These are phyloP conservation scores for Torulaspora quercuum DNA, from an alignment of 805 yeast species.

Conservation along the genomic window DNA sequence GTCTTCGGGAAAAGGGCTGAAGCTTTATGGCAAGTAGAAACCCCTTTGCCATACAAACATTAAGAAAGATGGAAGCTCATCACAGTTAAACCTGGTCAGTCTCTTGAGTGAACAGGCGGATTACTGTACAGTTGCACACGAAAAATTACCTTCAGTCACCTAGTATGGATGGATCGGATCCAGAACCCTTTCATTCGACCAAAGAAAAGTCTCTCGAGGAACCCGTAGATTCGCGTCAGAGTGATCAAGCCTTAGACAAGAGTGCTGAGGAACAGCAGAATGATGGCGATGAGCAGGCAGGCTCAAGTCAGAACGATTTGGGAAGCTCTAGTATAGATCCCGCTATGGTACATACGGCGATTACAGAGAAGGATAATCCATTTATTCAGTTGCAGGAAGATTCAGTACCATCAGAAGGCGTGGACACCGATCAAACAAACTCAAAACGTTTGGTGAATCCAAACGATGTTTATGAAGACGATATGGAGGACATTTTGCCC, in stretches of 20 bases:
- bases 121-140: not conserved
- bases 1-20: no score
- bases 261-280: not conserved
- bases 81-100: not conserved
- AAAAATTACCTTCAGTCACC: no score
- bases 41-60: no score
- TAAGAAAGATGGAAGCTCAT: not conserved
- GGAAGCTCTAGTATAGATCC: slow-evolving; percentile 9
- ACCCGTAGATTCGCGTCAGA: no score
- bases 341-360: slow-evolving; percentile 28
- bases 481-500: slow-evolving; percentile 21
- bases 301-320: slow-evolving; percentile 1
- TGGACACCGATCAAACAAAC: not conserved
- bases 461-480: slow-evolving; percentile 31
- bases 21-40: no score
- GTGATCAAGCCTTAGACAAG: no score
- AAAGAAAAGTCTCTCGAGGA: no score
- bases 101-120: slow-evolving; percentile 1
- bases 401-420: slow-evolving; percentile 8
- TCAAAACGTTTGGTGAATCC: slow-evolving; percentile 16
- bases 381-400: slow-evolving; percentile 18
- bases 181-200: not conserved
- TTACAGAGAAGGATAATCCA: slow-evolving; percentile 32
- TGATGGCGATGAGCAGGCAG: not conserved
- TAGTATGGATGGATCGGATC: no score